Conservation (phyloP, 2,329 filamentous ascomycete species). For the Xylariaceae sp. region DNA sequence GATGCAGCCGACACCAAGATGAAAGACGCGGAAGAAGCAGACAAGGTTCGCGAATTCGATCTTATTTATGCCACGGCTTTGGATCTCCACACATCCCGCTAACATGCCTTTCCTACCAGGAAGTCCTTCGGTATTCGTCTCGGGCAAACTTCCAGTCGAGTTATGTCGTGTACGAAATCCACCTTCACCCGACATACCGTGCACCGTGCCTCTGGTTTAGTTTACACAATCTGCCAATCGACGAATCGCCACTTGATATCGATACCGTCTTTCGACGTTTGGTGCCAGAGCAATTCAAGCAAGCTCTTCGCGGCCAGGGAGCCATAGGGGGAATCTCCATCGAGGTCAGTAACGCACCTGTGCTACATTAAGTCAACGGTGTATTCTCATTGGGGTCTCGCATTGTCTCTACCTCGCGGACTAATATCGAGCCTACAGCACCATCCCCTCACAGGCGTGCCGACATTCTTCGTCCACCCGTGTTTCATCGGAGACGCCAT, state of each 20-base stretch:
- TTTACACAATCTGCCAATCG: conserved; percentile 53
- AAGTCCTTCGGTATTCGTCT: conserved; percentile 35
- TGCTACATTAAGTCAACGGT: conserved; percentile 34
- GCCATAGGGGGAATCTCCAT: conserved; percentile 70
- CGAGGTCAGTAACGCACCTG: conserved; percentile 56
- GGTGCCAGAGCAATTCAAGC: conserved; percentile 63
- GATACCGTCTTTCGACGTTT: conserved; percentile 68
- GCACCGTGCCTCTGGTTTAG: conserved; percentile 74
- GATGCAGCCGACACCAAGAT: conserved; percentile 41
- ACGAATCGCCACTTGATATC: conserved; percentile 56
- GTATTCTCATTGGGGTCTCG: conserved; percentile 39
- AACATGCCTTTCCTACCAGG: conserved; percentile 32
- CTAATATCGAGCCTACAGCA: conserved; percentile 51
- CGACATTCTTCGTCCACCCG: conserved; percentile 88
- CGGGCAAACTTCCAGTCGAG: conserved; percentile 34
- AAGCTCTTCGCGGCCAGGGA: conserved; percentile 56
- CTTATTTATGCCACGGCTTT: conserved; percentile 1
- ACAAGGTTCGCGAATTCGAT: conserved; percentile 41
- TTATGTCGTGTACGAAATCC: conserved; percentile 66
- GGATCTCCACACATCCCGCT: neutral
- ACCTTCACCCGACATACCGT: conserved; percentile 70
- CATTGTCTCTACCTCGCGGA: conserved; percentile 37
- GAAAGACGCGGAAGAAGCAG: conserved; percentile 48
- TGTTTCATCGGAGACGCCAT: conserved; percentile 84
- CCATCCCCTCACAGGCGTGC: conserved; percentile 74